A percentile compares a stretch with the other conserved stretches of the same genome.
Evolutionary conservation across 2,329 filamentous ascomycete genomes (phyloP).

Genomic region (Exutisphaerella laricina): DNA sequence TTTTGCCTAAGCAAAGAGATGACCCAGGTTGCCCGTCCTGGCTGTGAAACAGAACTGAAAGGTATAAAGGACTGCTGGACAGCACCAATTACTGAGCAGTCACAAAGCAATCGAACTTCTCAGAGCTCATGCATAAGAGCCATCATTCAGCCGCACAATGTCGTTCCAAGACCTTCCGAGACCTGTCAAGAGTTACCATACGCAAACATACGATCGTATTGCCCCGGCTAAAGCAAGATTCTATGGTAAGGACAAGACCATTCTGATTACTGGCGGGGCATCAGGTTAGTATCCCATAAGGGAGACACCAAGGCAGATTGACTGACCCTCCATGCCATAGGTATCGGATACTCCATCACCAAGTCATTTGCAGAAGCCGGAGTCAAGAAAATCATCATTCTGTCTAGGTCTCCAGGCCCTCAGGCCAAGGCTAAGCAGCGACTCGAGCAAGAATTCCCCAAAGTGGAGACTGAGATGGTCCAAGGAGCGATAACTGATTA

Average conservation of each 20-base stretch:
- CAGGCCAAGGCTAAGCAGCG: slow-evolving; percentile 34
- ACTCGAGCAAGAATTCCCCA: slow-evolving; percentile 32
- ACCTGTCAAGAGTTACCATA: slow-evolving; percentile 23
- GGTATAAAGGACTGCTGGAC: no score
- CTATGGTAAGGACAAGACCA: slow-evolving; percentile 23
- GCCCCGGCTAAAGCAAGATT: slow-evolving; percentile 17
- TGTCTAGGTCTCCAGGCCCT: slow-evolving; percentile 29
- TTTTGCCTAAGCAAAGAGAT: no score
- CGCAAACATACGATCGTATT: slow-evolving; percentile 21
- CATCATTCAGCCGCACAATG: background rate
- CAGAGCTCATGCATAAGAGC: no score
- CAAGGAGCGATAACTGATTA: slow-evolving; percentile 26
- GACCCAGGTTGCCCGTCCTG: no score
- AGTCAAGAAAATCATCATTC: slow-evolving; percentile 19
- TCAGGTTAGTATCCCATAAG: slow-evolving; percentile 8
- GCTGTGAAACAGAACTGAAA: no score
- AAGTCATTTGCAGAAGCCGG: slow-evolving; percentile 24
- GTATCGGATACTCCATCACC: slow-evolving; percentile 22
- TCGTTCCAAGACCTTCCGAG: slow-evolving; percentile 9
- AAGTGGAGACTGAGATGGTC: slow-evolving; percentile 32
- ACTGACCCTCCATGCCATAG: background rate
- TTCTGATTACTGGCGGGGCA: slow-evolving; percentile 25
- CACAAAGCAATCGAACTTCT: background rate
- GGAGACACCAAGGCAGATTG: background rate
- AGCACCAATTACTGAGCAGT: no score